phyloP scores from a whole-genome alignment of 2,329 filamentous ascomycete species.

The Cyclaneusma minus region DNA sequence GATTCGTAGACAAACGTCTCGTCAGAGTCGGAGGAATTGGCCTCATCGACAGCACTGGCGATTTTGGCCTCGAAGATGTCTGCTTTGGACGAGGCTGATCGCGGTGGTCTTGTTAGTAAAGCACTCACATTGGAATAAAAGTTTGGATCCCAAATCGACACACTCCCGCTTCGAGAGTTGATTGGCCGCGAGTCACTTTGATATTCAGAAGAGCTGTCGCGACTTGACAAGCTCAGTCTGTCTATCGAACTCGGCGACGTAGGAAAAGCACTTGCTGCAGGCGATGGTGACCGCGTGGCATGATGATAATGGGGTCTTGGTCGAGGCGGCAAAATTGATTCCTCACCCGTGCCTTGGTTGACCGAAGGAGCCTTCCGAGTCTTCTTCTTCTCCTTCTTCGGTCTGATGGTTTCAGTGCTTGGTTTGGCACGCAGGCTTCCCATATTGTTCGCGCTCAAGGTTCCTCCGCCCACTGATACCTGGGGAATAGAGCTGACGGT shows the following conservation, averaged over 20 bases:
- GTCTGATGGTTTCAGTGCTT: conserved; percentile 90
- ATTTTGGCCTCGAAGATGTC: conserved; percentile 98
- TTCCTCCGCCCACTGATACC: conserved; percentile 53
- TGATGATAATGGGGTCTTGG: conserved; percentile 25
- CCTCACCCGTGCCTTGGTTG: conserved; percentile 59
- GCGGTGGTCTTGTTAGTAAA: conserved; percentile 26
- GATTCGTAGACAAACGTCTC: conserved; percentile 99
- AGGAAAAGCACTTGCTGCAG: conserved; percentile 1
- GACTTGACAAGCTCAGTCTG: not conserved
- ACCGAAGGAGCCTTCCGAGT: conserved; percentile 60
- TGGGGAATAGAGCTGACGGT: conserved; percentile 86
- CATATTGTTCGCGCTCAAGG: conserved; percentile 44
- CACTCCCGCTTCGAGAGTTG: too few species aligned
- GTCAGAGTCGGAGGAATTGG: conserved; percentile 90
- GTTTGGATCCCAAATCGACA: too few species aligned
- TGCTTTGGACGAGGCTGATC: conserved; percentile 75
- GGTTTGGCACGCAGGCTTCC: conserved; percentile 72
- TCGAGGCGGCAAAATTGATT: conserved; percentile 13
- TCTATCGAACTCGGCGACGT: not conserved
- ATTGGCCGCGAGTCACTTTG: conserved; percentile 2
- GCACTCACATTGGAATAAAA: conserved; percentile 23
- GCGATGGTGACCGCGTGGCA: conserved; percentile 23
- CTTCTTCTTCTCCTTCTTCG: conserved; percentile 86
- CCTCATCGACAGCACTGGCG: conserved; percentile 88
- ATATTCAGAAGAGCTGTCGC: not conserved